A percentile compares a stretch with the other conserved stretches of the same genome.
phyloP scores from a whole-genome alignment of 2,329 filamentous ascomycete genomes.

The Nemania abortiva region DNA sequence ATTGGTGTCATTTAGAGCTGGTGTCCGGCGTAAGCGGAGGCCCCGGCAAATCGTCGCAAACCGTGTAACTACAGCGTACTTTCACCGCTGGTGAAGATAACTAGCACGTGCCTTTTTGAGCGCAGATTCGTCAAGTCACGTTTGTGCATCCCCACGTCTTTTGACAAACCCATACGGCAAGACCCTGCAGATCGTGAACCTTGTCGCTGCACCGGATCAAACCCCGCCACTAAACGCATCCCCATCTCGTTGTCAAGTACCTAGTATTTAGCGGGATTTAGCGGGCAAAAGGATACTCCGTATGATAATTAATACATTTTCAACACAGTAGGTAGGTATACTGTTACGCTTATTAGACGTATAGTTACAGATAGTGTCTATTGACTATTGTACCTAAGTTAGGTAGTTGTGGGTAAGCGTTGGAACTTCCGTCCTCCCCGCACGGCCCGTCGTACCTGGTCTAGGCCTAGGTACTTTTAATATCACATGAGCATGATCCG shows the following conservation, averaged over 20 bases:
- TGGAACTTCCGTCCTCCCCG: too few species aligned
- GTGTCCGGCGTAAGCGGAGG: neutral
- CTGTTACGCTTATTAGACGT: too few species aligned
- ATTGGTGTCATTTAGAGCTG: slow-evolving; percentile 2
- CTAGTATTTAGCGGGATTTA: neutral
- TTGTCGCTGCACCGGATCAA: slow-evolving; percentile 5
- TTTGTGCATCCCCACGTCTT: slow-evolving; percentile 7
- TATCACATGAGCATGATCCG: too few species aligned
- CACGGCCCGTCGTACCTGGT: too few species aligned
- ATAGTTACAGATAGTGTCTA: too few species aligned
- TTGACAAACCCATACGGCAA: neutral
- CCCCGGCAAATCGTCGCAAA: neutral
- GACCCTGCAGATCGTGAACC: slow-evolving; percentile 28
- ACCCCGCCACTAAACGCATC: neutral
- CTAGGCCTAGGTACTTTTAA: too few species aligned
- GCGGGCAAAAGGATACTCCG: too few species aligned
- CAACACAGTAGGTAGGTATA: too few species aligned
- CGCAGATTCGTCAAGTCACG: slow-evolving; percentile 30
- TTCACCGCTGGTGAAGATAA: neutral
- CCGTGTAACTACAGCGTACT: too few species aligned
- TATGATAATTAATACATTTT: too few species aligned
- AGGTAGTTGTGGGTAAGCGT: too few species aligned
- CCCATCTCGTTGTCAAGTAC: neutral
- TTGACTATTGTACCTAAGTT: too few species aligned
- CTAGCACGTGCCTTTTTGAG: slow-evolving; percentile 9